Evolutionary conservation across 768 basidiomycete species (phyloP), one percentile per base, ranked within the genome.

Genomic region (Pisolithus marmoratus): DNA sequence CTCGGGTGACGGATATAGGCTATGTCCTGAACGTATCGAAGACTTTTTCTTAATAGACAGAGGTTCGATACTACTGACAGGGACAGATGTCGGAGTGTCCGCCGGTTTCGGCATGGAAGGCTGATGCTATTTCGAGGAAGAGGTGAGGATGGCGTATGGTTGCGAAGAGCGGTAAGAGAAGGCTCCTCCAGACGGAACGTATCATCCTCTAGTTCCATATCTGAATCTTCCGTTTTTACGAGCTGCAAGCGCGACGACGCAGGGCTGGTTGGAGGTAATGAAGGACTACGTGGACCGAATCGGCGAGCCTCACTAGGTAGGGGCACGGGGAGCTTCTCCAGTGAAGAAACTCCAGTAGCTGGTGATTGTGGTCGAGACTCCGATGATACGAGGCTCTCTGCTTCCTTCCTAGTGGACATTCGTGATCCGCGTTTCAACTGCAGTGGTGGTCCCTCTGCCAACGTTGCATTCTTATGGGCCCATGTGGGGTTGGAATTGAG

Each of bases 21-120:
- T 69, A 6, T 74, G 69, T 22, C 70, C 65, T 43, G 68, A 71
- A 34, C 82, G 79, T 24, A 82, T 73, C 7, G 87, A 87, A 5
- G 78, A 73, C 66, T 89, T 90, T 74, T 93, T 91, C 75, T 85
- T 90, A 66, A 93, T 92, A 2, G 84, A 87, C 53, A 93, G 71
- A 7, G 90, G 90, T 60, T 89, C 88, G 20, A 91, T 76, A 23
- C 69, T 71, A 34, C 70, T 74, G 50, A 67, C 51, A 29, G 75
- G 67, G 23, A 70, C 68, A 51, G 70, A 59, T 24, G n/a, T 82
- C 8, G 85, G 82, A 0, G 78, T 82, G 26, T 85, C 83, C 12
- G 65, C 68, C 60, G 81, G 66, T 72, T 20, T 74, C 1, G 76
- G 76, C 49, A 78, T 75, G 56, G 88, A 82, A 19, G 83, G 76